Evolutionary conservation across 176 grass and related monocot genomes (phyloP).

Genomic region (Panicum miliaceum): DNA sequence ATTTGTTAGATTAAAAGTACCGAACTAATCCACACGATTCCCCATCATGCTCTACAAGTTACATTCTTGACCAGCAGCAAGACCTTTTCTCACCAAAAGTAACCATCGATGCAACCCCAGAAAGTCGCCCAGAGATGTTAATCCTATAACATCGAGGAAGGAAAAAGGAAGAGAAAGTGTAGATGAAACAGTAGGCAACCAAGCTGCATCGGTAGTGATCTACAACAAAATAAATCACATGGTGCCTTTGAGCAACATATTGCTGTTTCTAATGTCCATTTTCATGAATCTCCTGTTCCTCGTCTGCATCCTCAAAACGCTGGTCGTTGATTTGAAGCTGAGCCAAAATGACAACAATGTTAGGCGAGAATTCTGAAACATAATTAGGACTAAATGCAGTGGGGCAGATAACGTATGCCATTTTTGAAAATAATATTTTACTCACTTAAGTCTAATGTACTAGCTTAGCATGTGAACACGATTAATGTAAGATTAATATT

Average conservation of each 20-base stretch:
- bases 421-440: neutral
- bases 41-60: slow-evolving; percentile 60
- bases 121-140: slow-evolving; percentile 36
- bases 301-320: slow-evolving; percentile 92
- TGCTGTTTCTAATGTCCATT: slow-evolving; percentile 56
- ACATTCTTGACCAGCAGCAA: slow-evolving; percentile 99
- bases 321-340: slow-evolving; percentile 88
- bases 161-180: neutral
- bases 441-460: neutral
- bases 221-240: slow-evolving; percentile 36
- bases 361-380: neutral
- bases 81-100: slow-evolving; percentile 74
- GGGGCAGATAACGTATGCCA: neutral
- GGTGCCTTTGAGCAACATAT: slow-evolving; percentile 25
- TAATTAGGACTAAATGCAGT: neutral
- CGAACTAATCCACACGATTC: slow-evolving; percentile 33
- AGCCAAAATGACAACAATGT: slow-evolving; percentile 3
- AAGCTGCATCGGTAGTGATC: slow-evolving; percentile 48
- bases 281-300: slow-evolving; percentile 53
- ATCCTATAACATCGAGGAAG: slow-evolving; percentile 36
- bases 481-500: neutral
- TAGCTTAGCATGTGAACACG: neutral
- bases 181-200: slow-evolving; percentile 41
- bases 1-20: slow-evolving; percentile 58
- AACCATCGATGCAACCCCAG: slow-evolving; percentile 51